Evolutionary conservation across 164 flowering plant species (phyloP).

Genomic region (Santalum album): DNA sequence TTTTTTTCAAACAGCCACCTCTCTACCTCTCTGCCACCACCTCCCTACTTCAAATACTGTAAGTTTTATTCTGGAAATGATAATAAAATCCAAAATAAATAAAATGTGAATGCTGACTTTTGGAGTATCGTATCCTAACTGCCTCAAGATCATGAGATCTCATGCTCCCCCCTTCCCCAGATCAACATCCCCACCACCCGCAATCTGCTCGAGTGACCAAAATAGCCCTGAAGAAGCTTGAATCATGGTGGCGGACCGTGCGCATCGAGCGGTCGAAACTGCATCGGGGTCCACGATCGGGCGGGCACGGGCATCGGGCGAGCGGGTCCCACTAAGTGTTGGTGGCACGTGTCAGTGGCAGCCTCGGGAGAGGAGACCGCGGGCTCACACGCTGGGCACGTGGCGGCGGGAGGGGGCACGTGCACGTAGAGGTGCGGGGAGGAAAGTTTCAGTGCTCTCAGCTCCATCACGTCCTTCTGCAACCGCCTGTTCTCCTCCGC

Average conservation of each 20-base stretch:
- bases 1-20: no score
- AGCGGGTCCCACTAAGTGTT: not conserved
- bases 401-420: conserved; percentile 38
- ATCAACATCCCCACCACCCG: no score
- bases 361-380: conserved; percentile 6
- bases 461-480: conserved; percentile 47
- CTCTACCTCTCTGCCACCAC: no score
- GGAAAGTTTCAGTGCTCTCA: conserved; percentile 37
- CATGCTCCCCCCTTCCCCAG: no score
- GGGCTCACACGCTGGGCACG: conserved; percentile 47
- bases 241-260: conserved; percentile 4
- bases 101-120: no score
- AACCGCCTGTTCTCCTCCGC: conserved; percentile 37
- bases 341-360: not conserved
- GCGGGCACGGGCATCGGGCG: conserved; percentile 10
- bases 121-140: no score
- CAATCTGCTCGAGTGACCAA: no score
- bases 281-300: conserved; percentile 13
- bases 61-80: no score
- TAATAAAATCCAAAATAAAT: no score
- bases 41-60: no score
- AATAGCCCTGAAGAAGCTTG: no score
- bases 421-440: conserved; percentile 36
- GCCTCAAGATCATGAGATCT: no score
- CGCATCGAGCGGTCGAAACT: conserved; percentile 8